phyloP scores from a whole-genome alignment of 2,329 filamentous ascomycete species.

The Blumeria graminis region DNA sequence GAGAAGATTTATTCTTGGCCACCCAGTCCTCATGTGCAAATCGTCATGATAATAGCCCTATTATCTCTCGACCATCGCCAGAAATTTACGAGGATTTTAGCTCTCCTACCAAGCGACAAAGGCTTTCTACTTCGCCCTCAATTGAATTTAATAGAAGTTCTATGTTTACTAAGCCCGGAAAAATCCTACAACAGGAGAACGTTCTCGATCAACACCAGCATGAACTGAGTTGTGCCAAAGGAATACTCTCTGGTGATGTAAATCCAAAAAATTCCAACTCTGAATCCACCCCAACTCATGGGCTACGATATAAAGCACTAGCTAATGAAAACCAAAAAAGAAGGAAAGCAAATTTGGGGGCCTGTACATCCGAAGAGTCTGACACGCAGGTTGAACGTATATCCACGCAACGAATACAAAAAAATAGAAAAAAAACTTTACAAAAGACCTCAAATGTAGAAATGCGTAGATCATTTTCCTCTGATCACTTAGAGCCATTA shows the following conservation, averaged over 20 bases:
- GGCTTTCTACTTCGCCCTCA: conserved; percentile 9
- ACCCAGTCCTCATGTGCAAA: conserved; percentile 14
- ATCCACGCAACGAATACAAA: neutral
- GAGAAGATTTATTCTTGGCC: conserved; percentile 12
- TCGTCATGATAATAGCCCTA: conserved; percentile 8
- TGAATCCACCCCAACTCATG: conserved; percentile 2
- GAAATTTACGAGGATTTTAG: conserved; percentile 9
- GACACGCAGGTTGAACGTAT: conserved; percentile 9
- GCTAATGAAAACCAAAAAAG: conserved; percentile 14
- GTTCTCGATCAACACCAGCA: conserved; percentile 1
- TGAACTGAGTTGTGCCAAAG: neutral
- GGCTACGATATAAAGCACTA: conserved; percentile 10
- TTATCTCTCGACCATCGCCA: conserved; percentile 13
- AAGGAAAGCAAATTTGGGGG: conserved; percentile 3
- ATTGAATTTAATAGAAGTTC: neutral
- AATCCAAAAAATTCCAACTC: conserved; percentile 1
- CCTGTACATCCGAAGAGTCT: conserved; percentile 5
- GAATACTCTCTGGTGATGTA: conserved; percentile 7
- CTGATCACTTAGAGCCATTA: no score
- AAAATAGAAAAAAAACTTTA: conserved; percentile 3
- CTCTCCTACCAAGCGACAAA: conserved; percentile 6
- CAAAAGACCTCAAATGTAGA: conserved; percentile 6
- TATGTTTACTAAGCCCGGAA: conserved; percentile 5
- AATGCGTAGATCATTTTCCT: conserved; percentile 1
- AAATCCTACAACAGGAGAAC: conserved; percentile 4